Evolutionary conservation across 306 rosid species (phyloP).

Genomic region (Vigna trinervia): DNA sequence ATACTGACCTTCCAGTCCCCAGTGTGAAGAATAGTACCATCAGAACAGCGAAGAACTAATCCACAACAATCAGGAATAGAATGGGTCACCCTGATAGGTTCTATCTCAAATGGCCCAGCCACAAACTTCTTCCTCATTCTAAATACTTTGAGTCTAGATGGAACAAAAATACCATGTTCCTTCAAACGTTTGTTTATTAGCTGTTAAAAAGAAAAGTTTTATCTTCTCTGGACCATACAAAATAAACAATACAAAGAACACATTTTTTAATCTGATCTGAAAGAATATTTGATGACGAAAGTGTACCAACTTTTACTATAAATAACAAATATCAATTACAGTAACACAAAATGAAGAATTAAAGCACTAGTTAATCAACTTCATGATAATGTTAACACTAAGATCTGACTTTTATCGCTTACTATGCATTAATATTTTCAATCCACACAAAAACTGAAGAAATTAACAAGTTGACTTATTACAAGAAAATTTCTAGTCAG

Average conservation of each 20-base stretch:
- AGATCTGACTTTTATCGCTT: neutral
- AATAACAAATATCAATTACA: neutral
- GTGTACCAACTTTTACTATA: neutral
- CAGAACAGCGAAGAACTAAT: constrained; percentile 23
- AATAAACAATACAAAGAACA: neutral
- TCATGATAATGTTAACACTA: neutral
- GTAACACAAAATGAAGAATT: neutral
- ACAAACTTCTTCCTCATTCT: constrained; percentile 17
- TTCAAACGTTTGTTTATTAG: constrained; percentile 10
- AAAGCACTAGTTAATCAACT: neutral
- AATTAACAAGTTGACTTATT: neutral
- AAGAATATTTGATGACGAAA: neutral
- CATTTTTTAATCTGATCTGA: neutral
- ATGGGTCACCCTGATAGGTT: constrained; percentile 29
- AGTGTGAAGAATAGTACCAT: constrained; percentile 27
- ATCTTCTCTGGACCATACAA: neutral
- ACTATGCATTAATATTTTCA: constrained; percentile 7
- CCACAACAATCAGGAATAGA: constrained; percentile 29
- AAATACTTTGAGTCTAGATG: constrained; percentile 23
- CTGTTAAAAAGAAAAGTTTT: neutral
- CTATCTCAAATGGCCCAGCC: constrained; percentile 27
- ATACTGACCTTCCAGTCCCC: constrained; percentile 29
- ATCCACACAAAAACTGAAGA: neutral
- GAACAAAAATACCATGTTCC: constrained; percentile 29
- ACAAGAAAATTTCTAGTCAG: neutral